These are phyloP conservation scores for Tuber magnatum DNA, from an alignment of 495 filamentous ascomycete genomes.

Conservation along the genomic window DNA sequence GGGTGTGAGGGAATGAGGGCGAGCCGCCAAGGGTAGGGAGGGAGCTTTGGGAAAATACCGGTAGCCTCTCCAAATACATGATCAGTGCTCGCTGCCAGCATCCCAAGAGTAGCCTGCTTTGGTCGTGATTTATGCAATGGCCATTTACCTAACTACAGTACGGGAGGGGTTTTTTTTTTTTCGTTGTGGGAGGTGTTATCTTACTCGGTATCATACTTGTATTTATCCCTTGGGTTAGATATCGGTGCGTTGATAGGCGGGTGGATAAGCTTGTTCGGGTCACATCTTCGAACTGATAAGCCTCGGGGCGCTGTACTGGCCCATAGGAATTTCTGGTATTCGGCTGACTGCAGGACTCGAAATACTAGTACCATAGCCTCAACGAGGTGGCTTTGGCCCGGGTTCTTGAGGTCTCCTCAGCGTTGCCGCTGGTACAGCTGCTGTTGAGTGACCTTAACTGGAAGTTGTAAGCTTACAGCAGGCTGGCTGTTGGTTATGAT, in stretches of 20 bases:
- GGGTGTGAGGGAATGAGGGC: not conserved
- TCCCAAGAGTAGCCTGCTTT: not conserved
- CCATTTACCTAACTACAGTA: not conserved
- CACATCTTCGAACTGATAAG: not conserved
- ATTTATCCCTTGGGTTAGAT: not conserved
- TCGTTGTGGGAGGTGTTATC: not conserved
- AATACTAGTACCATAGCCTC: not conserved
- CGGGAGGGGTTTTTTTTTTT: not conserved
- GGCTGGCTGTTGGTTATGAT: not conserved
- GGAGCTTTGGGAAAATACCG: not conserved
- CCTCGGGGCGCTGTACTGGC: not conserved
- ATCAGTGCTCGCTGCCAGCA: not conserved
- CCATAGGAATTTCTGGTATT: no score
- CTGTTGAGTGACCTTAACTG: no score
- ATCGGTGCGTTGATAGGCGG: not conserved
- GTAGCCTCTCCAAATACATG: not conserved
- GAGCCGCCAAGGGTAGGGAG: not conserved
- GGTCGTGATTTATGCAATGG: not conserved
- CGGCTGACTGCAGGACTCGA: no score
- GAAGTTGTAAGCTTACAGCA: no score
- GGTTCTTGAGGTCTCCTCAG: not conserved
- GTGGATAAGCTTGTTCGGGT: not conserved
- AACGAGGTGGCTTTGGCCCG: not conserved
- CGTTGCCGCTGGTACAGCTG: not conserved
- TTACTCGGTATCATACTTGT: not conserved